Base-by-base conservation (phyloP, 75 land plant genomes). In the Cupressus sempervirens region DNA sequence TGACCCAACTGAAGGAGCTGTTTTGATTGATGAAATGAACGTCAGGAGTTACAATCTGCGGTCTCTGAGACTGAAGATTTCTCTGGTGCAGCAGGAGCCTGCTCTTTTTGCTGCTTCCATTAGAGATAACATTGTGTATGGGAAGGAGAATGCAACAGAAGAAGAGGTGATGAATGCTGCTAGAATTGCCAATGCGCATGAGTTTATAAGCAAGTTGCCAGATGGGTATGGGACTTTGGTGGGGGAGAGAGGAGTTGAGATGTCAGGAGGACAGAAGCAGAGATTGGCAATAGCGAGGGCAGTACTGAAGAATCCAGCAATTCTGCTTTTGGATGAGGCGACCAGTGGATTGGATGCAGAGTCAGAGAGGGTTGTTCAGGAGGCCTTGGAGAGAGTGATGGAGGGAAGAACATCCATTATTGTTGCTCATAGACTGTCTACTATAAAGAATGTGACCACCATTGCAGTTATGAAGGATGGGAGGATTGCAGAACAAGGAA, bases 21-120 rank as follows among this genome's bases (percentile, higher is more conserved):
- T 93, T 12, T 12, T 79, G 83, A 36, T 93, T 36, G 94, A 87
- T 26, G 90, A 91, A 2, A 70, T 86, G 58, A 89, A 92, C 58
- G 32, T 90, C 83, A 87, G 83, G 83, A 87, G 83, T 76, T 14
- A 89, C 1, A 65, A 91, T 84, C 43, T 92, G 68, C 89, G 87
- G 34, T 94, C 92, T 92, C 52, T 92, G 72, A 85, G 95, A 46
- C 46, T 43, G 52, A 90, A 92, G 80, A 88, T 82, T 16, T 90
- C 92, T 15, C 76, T 94, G 86, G 95, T 94, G 75, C 84, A 89
- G 58, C 95, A 94, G 81, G 94, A 94, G 86, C 92, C 94, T 34
- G 87, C 89, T 23, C 82, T 94, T 1, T 94, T 92, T 84, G 86
- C 90, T 18, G 85, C 90, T 34, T 89, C 80, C 23, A 88, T 94